These are phyloP conservation scores for Leccinum angustisporum DNA, from an alignment of 1,284 basidiomycete genomes.

Conservation along the genomic window DNA sequence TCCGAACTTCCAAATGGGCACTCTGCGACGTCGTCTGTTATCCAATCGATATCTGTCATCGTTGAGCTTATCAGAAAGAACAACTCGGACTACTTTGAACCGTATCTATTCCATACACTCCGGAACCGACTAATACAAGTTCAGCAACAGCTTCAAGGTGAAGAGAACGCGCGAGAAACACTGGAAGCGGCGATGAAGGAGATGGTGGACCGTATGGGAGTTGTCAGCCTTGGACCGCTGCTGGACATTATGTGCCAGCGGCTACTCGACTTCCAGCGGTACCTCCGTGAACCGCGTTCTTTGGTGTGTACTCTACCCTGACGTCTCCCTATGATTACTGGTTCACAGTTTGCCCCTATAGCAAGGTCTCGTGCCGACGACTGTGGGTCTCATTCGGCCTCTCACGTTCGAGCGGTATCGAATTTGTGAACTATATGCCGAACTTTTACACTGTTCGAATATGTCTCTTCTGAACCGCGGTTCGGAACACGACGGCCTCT, in stretches of 20 bases:
- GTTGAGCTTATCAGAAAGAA: conserved; percentile 98
- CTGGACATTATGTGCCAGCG: conserved; percentile 77
- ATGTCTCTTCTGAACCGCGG: conserved; percentile 93
- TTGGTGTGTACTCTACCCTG: conserved; percentile 48
- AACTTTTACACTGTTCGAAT: conserved; percentile 96
- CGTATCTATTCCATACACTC: conserved; percentile 94
- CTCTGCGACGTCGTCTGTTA: conserved; percentile 84
- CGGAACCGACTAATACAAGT: conserved; percentile 88
- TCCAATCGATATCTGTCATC: conserved; percentile 86
- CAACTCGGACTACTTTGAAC: conserved; percentile 99
- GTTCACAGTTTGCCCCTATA: conserved; percentile 28
- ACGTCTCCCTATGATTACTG: conserved; percentile 3
- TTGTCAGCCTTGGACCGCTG: conserved; percentile 89
- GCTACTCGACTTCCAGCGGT: conserved; percentile 71
- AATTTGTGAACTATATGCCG: conserved; percentile 97
- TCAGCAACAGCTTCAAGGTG: conserved; percentile 63
- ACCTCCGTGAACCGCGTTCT: conserved; percentile 74
- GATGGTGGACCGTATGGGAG: conserved; percentile 88
- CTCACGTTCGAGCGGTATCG: conserved; percentile 95
- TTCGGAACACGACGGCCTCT: conserved; percentile 66
- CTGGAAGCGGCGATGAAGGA: conserved; percentile 84
- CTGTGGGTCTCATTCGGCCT: conserved; percentile 70
- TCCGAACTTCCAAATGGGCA: conserved; percentile 61
- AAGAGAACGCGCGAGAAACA: conserved; percentile 64
- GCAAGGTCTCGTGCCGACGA: conserved; percentile 69